A percentile compares a stretch with the other conserved stretches of the same genome.
phyloP scores from a whole-genome alignment of 192 early-diverging fungal genomes.

The Entomortierella beljakovae region DNA sequence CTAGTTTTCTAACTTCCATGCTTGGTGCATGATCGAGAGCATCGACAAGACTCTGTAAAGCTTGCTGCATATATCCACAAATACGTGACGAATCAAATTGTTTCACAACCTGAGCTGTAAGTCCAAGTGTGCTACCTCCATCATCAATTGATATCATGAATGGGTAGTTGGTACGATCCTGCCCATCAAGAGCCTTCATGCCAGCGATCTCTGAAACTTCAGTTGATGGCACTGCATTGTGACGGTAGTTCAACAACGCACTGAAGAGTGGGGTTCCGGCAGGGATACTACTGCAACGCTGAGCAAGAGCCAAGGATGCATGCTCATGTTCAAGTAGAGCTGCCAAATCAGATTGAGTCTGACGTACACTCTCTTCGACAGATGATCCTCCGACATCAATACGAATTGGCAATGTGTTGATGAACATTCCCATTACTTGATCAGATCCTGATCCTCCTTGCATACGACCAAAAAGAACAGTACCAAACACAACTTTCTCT shows the following conservation, averaged over 20 bases:
- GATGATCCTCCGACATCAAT: not conserved
- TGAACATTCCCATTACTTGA: not conserved
- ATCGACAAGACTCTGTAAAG: constrained; percentile 1
- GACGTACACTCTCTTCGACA: not conserved
- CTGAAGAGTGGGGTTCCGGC: constrained; percentile 1
- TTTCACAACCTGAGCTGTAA: not conserved
- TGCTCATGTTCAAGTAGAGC: constrained; percentile 12
- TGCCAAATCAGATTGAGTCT: not conserved
- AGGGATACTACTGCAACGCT: constrained; percentile 14
- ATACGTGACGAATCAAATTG: not conserved
- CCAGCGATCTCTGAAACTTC: not conserved
- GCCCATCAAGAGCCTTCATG: not conserved
- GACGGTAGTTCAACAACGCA: constrained; percentile 5
- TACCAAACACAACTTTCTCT: not conserved
- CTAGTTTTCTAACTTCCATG: not conserved
- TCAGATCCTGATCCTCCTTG: not conserved
- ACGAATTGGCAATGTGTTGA: constrained; percentile 3
- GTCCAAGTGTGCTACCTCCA: constrained; percentile 1
- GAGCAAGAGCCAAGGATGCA: constrained; percentile 8
- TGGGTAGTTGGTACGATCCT: constrained; percentile 12
- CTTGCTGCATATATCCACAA: constrained; percentile 6
- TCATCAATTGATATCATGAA: constrained; percentile 7
- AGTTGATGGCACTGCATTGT: no score
- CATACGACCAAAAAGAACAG: not conserved
- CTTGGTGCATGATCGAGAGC: not conserved